These are phyloP conservation scores for Peribolospora kevripleyi DNA, from an alignment of 768 basidiomycete species.

Conservation along the genomic window DNA sequence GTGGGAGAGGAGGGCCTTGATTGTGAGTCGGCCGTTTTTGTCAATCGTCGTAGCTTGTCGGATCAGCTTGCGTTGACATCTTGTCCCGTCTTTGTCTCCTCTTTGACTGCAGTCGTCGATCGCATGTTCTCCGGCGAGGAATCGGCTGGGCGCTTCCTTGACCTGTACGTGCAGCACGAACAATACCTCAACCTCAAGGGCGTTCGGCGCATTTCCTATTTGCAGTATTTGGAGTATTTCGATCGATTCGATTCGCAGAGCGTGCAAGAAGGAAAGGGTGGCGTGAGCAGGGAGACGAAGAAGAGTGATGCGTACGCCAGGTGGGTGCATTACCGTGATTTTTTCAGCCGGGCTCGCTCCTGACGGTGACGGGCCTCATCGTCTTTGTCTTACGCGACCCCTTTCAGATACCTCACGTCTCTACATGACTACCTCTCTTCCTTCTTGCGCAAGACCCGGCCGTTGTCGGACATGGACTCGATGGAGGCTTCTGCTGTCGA, in stretches of 20 bases:
- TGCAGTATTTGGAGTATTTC: constrained; percentile 65
- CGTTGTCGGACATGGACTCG: constrained; percentile 48
- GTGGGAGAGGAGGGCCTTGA: constrained; percentile 49
- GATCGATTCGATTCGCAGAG: constrained; percentile 9
- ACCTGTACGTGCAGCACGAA: constrained; percentile 63
- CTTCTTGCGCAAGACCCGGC: constrained; percentile 62
- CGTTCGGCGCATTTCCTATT: constrained; percentile 52
- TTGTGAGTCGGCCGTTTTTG: constrained; percentile 31
- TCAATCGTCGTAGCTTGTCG: neutral
- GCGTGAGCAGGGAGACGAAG: constrained; percentile 32
- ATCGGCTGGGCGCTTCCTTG: constrained; percentile 77
- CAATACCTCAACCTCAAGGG: constrained; percentile 74
- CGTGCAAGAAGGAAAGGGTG: neutral
- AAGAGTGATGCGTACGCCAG: constrained; percentile 50
- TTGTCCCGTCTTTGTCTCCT: neutral
- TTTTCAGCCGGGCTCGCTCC: neutral
- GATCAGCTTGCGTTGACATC: neutral
- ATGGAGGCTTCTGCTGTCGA: constrained; percentile 38
- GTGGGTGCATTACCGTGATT: constrained; percentile 27
- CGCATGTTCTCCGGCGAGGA: constrained; percentile 85
- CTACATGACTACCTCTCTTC: constrained; percentile 65
- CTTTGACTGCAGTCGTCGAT: constrained; percentile 27
- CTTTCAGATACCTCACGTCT: constrained; percentile 48
- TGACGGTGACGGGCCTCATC: neutral
- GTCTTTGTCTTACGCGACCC: neutral